Percentiles rank a stretch among this genome's conserved stretches.
Conservation (phyloP, 495 filamentous ascomycete species). For the Trichoderma asperelloides region DNA sequence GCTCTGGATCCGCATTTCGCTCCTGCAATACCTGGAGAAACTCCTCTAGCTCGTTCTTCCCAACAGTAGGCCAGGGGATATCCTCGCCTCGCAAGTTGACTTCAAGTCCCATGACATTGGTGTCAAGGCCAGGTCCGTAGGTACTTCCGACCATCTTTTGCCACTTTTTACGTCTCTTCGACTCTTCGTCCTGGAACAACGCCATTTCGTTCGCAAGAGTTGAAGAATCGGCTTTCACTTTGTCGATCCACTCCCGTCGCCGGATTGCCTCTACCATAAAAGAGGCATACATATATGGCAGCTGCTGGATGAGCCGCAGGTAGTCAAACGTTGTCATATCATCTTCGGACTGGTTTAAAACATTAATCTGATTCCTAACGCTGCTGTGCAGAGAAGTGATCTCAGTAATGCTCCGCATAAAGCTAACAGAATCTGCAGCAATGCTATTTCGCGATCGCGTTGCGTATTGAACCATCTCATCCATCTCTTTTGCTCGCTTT, state of each 20-base stretch:
- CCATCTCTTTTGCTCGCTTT: conserved; percentile 65
- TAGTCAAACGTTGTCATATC: conserved; percentile 65
- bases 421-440: conserved; percentile 48
- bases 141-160: conserved; percentile 63
- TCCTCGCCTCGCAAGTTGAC: conserved; percentile 78
- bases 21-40: conserved; percentile 52
- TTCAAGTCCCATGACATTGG: conserved; percentile 63
- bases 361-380: conserved; percentile 59
- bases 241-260: conserved; percentile 83
- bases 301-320: conserved; percentile 62
- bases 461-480: conserved; percentile 57
- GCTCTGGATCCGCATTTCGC: conserved; percentile 36
- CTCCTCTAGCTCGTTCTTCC: conserved; percentile 55
- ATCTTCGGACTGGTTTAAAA: conserved; percentile 59
- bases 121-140: conserved; percentile 35
- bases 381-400: conserved; percentile 65
- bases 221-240: conserved; percentile 74
- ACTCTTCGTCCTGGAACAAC: conserved; percentile 80
- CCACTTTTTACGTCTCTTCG: conserved; percentile 83
- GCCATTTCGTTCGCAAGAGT: conserved; percentile 87
- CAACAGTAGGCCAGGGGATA: conserved; percentile 62
- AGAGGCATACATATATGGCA: conserved; percentile 83
- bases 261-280: conserved; percentile 77
- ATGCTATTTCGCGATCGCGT: conserved; percentile 51
- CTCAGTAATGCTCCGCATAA: conserved; percentile 71